Base-by-base conservation (phyloP, 202 grass and related monocot genomes). In the Hordeum pubiflorum region DNA sequence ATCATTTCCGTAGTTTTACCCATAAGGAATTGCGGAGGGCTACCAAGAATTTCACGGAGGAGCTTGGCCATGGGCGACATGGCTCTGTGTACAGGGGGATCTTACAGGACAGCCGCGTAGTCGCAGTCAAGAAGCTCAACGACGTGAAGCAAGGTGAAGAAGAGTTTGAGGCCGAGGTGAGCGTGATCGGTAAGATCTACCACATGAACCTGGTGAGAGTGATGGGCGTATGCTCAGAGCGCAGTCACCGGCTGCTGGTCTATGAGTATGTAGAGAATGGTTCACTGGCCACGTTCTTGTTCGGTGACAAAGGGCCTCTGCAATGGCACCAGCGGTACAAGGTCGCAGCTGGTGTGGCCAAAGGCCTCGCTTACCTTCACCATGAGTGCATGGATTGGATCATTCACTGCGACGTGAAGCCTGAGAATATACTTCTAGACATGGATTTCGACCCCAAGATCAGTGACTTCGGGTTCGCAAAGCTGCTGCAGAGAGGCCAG, bases 401-500 rank as follows among this genome's bases (percentile, higher is more conserved):
- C 78, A 60, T 97, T 24, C 93, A 97, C 80, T 97, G 93, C 75
- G 93, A 97, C 72, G 87, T 97, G 34, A 97, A 97, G 78, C 93
- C 93, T 21, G 93, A 97, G 83, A 97, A 97, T 54, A 97, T 97
- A 72, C 80, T 97, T 12, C 84, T 97, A 48, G 23, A 72, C 7
- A 3, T 48, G 13, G 69, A 31, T 29, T 48, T 50, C 3, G 40
- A 72, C 7, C 41, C 69, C 6, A 72, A 72, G 69, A 72, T 50
- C 23, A 72, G 69, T 0, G 69, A 72, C 4, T 72, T 72, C 14
- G 41, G 69, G 13, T 43, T 72, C 24, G 23, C 41, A 2, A 72
- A 72, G 41, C 4, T 31, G 69, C 69, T 48, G 2, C 13, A 48
- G 0, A 72, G 69, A 29, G 69, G 46, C 22, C 69, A 9, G 12